These are phyloP conservation scores for Potentilla sterilis DNA, from an alignment of 306 rosid species.

Conservation along the genomic window DNA sequence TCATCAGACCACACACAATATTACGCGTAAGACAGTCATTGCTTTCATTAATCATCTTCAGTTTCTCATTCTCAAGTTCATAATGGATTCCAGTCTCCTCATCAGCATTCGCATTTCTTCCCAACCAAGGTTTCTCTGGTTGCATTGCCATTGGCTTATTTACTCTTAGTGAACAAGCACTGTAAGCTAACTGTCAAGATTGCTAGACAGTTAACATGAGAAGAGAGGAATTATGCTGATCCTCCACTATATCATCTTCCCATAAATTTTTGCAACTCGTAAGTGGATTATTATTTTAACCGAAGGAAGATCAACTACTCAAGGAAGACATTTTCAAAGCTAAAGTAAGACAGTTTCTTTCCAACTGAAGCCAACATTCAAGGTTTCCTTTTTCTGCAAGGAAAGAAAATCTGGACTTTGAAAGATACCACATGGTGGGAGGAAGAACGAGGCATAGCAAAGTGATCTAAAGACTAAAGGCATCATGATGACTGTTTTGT, in stretches of 20 bases:
- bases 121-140: too few species aligned
- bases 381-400: not conserved
- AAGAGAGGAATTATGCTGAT: not conserved
- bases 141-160: not conserved
- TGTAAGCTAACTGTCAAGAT: not conserved
- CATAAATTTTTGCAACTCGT: not conserved
- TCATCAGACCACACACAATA: not conserved
- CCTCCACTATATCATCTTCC: not conserved
- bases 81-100: not conserved
- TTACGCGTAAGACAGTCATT: not conserved
- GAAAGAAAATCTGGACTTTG: not conserved
- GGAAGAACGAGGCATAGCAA: not conserved
- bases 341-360: not conserved
- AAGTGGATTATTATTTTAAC: not conserved
- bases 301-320: not conserved
- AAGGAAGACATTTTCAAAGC: not conserved
- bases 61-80: not conserved
- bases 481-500: constrained; percentile 42
- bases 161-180: not conserved
- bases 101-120: not conserved
- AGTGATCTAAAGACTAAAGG: constrained; percentile 7
- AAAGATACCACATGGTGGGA: not conserved
- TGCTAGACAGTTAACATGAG: not conserved
- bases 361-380: not conserved
- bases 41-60: too few species aligned